phyloP scores from a whole-genome alignment of 1,284 basidiomycete species.

The Malassezia dermatis region DNA sequence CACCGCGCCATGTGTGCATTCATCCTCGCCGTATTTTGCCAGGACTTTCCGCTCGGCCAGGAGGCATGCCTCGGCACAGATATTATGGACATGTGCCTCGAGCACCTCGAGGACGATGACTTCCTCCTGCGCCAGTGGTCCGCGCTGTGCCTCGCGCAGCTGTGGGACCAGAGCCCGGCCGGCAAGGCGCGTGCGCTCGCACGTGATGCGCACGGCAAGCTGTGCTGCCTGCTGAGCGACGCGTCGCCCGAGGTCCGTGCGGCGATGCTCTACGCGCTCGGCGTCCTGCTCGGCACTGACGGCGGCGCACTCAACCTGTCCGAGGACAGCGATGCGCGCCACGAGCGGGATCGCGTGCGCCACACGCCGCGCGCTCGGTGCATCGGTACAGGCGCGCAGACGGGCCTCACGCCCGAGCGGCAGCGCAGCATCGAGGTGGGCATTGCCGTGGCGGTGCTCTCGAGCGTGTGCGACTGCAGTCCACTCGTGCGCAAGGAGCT shows the following conservation, averaged over 20 bases:
- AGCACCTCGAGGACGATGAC: constrained; percentile 71
- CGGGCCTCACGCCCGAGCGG: constrained; percentile 63
- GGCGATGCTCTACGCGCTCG: constrained; percentile 80
- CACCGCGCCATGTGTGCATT: constrained; percentile 99
- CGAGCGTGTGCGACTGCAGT: constrained; percentile 80
- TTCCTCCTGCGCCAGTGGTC: constrained; percentile 90
- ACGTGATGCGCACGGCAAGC: constrained; percentile 70
- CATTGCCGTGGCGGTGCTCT: constrained; percentile 55
- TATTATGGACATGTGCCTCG: constrained; percentile 81
- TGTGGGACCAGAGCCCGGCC: constrained; percentile 88
- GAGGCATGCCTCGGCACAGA: constrained; percentile 71
- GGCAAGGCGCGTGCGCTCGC: constrained; percentile 77
- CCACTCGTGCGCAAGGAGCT: constrained; percentile 94
- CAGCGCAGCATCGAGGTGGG: constrained; percentile 56
- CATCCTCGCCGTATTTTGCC: constrained; percentile 81
- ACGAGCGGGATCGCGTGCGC: constrained; percentile 16
- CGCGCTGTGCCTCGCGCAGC: constrained; percentile 80
- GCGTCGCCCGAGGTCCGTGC: constrained; percentile 85
- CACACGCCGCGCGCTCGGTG: constrained; percentile 49
- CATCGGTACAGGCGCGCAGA: constrained; percentile 74
- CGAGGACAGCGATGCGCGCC: constrained; percentile 24
- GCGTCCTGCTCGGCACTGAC: constrained; percentile 83
- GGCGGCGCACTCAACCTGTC: constrained; percentile 51
- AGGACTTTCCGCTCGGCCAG: constrained; percentile 78
- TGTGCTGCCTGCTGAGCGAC: constrained; percentile 72